Evolutionary conservation across 345 rosid genomes (phyloP).

Genomic region (Leavenworthia alabamica): DNA sequence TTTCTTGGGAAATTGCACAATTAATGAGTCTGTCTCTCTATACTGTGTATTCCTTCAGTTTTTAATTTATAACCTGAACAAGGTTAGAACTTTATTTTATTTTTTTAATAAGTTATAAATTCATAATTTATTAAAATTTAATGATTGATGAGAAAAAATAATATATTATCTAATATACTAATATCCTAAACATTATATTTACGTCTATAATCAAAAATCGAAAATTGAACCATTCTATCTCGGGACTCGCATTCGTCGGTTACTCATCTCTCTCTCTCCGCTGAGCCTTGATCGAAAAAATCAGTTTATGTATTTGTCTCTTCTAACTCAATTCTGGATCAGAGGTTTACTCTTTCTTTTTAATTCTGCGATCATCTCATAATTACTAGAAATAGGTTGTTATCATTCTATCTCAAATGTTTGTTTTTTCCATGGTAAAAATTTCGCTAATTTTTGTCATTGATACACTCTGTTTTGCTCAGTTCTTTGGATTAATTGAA

Average conservation of each 20-base stretch:
- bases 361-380: not conserved
- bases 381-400: not conserved
- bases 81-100: no score
- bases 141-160: no score
- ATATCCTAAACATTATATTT: no score
- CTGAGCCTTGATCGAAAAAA: not conserved
- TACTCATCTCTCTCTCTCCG: conserved; percentile 4
- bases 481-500: not conserved
- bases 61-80: no score
- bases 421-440: not conserved
- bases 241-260: conserved; percentile 18
- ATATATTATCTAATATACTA: no score
- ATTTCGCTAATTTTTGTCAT: not conserved
- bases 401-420: not conserved
- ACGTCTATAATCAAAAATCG: no score
- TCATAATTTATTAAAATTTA: no score
- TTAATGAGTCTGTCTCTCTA: conserved; percentile 3
- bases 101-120: no score
- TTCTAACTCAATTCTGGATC: conserved; percentile 9
- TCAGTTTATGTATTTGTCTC: conserved; percentile 6
- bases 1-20: conserved; percentile 8
- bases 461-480: not conserved
- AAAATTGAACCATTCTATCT: conserved; percentile 1
- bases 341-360: conserved; percentile 9
- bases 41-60: no score